A percentile compares a stretch with the other conserved stretches of the same genome.
phyloP scores from a whole-genome alignment of 2,329 filamentous ascomycete species.

The Aspergillus neoniger region DNA sequence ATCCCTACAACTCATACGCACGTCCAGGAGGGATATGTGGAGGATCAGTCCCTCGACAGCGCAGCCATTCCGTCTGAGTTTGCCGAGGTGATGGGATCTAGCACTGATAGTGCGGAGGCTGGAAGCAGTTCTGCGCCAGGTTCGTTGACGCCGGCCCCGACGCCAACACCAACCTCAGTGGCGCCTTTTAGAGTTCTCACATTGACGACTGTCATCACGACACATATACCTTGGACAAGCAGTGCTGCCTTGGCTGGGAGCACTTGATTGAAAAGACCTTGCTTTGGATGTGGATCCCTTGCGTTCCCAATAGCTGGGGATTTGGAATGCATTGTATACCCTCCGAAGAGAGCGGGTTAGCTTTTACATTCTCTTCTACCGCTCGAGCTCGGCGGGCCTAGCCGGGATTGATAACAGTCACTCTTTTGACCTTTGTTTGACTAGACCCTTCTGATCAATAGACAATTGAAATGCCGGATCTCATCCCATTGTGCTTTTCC shows the following conservation, averaged over 20 bases:
- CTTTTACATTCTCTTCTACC: not conserved
- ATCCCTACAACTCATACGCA: slow-evolving; percentile 17
- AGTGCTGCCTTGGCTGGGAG: slow-evolving; percentile 1
- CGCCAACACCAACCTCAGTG: slow-evolving; percentile 11
- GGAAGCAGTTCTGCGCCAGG: not conserved
- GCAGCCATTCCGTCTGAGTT: slow-evolving; percentile 45
- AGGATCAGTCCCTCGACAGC: slow-evolving; percentile 39
- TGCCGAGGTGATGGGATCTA: slow-evolving; percentile 29
- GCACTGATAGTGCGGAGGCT: slow-evolving; percentile 10
- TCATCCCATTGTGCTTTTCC: not conserved
- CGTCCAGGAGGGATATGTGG: slow-evolving; percentile 26
- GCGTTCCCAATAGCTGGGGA: slow-evolving; percentile 3
- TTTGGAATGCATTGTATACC: not conserved
- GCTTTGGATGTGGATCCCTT: slow-evolving; percentile 6
- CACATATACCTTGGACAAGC: slow-evolving; percentile 19
- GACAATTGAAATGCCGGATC: not conserved
- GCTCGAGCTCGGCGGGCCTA: not conserved
- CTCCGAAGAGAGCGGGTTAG: not conserved
- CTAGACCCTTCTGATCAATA: not conserved
- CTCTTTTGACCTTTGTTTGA: not conserved
- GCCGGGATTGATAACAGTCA: not conserved
- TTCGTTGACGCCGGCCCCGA: not conserved
- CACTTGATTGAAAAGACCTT: not conserved
- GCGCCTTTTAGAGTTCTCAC: slow-evolving; percentile 2
- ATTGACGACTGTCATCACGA: slow-evolving; percentile 29